Evolutionary conservation across 345 rosid species (phyloP).

Genomic region (Cardiospermum halicacabum): DNA sequence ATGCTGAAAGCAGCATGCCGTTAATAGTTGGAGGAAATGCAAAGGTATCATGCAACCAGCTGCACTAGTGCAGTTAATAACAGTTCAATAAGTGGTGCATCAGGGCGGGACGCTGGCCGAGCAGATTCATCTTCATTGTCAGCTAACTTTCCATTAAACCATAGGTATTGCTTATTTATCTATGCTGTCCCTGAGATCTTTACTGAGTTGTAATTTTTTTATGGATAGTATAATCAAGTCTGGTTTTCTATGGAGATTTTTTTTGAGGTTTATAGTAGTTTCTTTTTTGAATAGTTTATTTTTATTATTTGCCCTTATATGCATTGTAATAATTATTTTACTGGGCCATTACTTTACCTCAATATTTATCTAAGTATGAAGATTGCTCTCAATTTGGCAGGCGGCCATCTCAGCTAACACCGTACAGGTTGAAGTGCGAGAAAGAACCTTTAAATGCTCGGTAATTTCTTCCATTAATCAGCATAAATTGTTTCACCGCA

Average conservation of each 20-base stretch:
- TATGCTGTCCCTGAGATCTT: background rate
- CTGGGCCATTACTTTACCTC: background rate
- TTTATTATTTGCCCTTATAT: background rate
- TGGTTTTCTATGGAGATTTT: slow-evolving; percentile 1
- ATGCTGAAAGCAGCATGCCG: slow-evolving; percentile 86
- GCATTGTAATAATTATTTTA: background rate
- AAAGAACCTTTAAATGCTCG: slow-evolving; percentile 81
- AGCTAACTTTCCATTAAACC: slow-evolving; percentile 53
- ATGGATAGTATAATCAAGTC: background rate
- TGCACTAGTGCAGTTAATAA: slow-evolving; percentile 96
- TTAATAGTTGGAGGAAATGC: slow-evolving; percentile 92
- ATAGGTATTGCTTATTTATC: slow-evolving; percentile 45
- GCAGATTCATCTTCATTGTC: slow-evolving; percentile 74
- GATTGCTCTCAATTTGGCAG: slow-evolving; percentile 36
- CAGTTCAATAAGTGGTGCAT: slow-evolving; percentile 63
- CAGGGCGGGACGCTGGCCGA: slow-evolving; percentile 71
- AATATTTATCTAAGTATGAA: background rate
- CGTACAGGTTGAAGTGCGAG: slow-evolving; percentile 93
- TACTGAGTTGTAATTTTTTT: background rate
- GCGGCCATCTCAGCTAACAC: slow-evolving; percentile 58
- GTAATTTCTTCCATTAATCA: slow-evolving; percentile 35
- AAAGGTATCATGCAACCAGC: slow-evolving; percentile 88
- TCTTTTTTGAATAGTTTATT: background rate
- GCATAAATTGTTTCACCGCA: background rate
- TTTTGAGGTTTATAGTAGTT: slow-evolving; percentile 2